These are phyloP conservation scores for Dioszegia crocea DNA, from an alignment of 768 basidiomycete species.

Conservation along the genomic window DNA sequence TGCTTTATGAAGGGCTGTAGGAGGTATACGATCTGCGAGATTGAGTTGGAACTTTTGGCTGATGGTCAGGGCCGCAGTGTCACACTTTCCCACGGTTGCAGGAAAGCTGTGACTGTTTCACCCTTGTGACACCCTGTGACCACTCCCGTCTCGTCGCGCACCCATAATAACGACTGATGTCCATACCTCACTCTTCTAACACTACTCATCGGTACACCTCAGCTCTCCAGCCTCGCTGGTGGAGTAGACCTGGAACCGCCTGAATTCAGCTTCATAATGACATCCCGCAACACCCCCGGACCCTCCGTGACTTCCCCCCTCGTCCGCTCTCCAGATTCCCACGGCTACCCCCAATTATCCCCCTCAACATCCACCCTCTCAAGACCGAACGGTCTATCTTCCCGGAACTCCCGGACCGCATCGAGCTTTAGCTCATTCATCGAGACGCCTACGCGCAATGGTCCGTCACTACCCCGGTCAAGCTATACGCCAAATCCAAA, in stretches of 20 bases:
- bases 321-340: neutral
- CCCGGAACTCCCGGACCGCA: neutral
- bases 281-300: neutral
- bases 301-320: neutral
- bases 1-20: too few relatives aligned
- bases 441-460: neutral
- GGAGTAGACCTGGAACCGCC: neutral
- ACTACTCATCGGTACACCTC: too few relatives aligned
- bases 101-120: neutral
- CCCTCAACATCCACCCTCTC: neutral
- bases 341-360: neutral
- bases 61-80: too few relatives aligned
- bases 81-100: slow-evolving; percentile 19
- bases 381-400: neutral
- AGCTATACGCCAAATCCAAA: slow-evolving; percentile 1
- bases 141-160: neutral
- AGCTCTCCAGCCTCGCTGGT: too few relatives aligned
- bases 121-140: neutral
- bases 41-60: too few relatives aligned
- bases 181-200: too few relatives aligned
- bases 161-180: too few relatives aligned
- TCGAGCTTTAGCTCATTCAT: neutral
- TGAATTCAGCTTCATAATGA: neutral
- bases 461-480: neutral
- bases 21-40: neutral